These are phyloP conservation scores for Aureobasidium sp. DNA, from an alignment of 2,329 filamentous ascomycete species.

Conservation along the genomic window DNA sequence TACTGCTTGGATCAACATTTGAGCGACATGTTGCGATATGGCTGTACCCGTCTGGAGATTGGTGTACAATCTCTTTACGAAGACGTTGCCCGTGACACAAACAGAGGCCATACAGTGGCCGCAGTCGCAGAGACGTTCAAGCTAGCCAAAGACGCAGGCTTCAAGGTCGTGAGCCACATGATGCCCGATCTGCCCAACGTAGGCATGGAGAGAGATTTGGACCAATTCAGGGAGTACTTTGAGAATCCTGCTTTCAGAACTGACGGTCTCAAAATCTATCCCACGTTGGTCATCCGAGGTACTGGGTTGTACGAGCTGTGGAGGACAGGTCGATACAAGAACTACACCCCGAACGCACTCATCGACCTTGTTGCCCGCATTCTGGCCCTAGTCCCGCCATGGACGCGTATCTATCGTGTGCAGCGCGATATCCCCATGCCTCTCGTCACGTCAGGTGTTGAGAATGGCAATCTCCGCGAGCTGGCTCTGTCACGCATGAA, in stretches of 20 bases:
- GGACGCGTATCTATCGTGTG: constrained; percentile 97
- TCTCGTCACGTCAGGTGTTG: constrained; percentile 93
- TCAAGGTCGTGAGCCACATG: constrained; percentile 99
- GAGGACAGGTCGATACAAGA: constrained; percentile 94
- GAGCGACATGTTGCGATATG: constrained; percentile 94
- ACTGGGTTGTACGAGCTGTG: constrained; percentile 96
- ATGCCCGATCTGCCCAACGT: constrained; percentile 98
- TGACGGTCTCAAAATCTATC: constrained; percentile 96
- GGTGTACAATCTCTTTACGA: constrained; percentile 97
- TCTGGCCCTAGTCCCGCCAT: constrained; percentile 85
- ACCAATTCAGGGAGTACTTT: constrained; percentile 97
- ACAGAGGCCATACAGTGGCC: constrained; percentile 91
- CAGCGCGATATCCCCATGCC: constrained; percentile 99
- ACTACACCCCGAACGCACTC: constrained; percentile 94
- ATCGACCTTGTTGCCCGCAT: constrained; percentile 97
- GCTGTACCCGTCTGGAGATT: constrained; percentile 88
- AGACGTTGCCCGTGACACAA: constrained; percentile 96
- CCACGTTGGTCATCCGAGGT: constrained; percentile 91
- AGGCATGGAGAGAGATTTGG: constrained; percentile 93
- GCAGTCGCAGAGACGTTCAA: constrained; percentile 95
- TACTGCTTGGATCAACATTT: constrained; percentile 96
- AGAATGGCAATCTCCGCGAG: constrained; percentile 94
- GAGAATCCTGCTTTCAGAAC: constrained; percentile 94
- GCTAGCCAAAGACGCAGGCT: constrained; percentile 93
- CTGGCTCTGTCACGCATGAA: constrained; percentile 96